Conservation (phyloP, 495 filamentous ascomycete species). For the Penicillium ucsense region DNA sequence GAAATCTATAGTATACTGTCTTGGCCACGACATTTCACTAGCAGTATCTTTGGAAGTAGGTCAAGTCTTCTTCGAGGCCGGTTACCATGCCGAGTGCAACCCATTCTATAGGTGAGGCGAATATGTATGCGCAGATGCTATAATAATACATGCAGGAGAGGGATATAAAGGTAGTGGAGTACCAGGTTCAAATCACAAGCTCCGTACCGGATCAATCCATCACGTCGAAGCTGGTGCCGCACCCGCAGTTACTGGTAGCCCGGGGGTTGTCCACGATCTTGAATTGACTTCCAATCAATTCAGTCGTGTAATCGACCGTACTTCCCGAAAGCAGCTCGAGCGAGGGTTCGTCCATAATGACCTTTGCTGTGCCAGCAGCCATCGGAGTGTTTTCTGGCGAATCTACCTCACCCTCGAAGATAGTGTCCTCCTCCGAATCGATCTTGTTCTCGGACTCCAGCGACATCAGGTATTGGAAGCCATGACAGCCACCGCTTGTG, state of each 20-base stretch:
- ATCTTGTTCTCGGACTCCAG: constrained; percentile 52
- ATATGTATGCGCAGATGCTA: constrained; percentile 3
- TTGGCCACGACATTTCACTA: no score
- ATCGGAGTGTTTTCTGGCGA: constrained; percentile 16
- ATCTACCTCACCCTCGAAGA: constrained; percentile 36
- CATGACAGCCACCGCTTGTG: constrained; percentile 88
- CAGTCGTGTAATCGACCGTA: constrained; percentile 90
- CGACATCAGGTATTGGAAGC: constrained; percentile 94
- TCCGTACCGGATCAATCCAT: constrained; percentile 34
- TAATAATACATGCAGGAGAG: constrained; percentile 15
- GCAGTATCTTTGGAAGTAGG: no score
- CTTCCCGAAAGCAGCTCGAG: constrained; percentile 85
- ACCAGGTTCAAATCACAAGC: neutral
- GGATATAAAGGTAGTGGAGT: neutral
- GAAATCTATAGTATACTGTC: no score
- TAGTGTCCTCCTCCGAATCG: constrained; percentile 66
- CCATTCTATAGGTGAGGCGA: constrained; percentile 12
- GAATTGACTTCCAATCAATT: constrained; percentile 96
- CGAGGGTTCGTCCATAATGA: constrained; percentile 82
- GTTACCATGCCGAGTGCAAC: constrained; percentile 2
- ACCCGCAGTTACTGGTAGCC: constrained; percentile 91
- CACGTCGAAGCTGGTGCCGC: constrained; percentile 97
- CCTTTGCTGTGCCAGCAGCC: constrained; percentile 53
- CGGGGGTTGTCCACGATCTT: constrained; percentile 88
- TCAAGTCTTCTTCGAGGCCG: no score